phyloP scores from a whole-genome alignment of 2,329 filamentous ascomycete species.

The Penicillium brevicompactum region DNA sequence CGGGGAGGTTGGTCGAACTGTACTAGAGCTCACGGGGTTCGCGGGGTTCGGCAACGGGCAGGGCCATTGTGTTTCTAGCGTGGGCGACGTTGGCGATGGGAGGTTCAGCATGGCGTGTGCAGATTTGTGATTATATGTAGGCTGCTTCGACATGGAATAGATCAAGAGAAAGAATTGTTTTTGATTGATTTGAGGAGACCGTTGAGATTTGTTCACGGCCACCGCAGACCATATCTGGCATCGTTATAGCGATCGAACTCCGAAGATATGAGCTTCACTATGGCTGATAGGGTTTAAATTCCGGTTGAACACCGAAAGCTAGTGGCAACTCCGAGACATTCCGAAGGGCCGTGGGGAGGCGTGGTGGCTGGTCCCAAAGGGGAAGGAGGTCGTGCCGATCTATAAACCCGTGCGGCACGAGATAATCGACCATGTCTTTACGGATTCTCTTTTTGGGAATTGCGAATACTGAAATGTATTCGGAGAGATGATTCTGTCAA shows the following conservation, averaged over 20 bases:
- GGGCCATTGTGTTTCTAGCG: neutral
- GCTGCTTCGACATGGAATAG: neutral
- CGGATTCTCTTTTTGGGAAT: neutral
- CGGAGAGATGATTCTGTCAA: no score
- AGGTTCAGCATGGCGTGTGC: neutral
- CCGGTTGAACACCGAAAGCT: conserved; percentile 1
- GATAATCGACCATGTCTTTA: neutral
- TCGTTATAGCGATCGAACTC: neutral
- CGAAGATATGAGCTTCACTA: neutral
- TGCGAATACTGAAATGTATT: neutral
- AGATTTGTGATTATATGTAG: neutral
- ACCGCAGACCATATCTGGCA: neutral
- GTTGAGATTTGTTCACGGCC: neutral
- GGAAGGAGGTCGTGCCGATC: neutral
- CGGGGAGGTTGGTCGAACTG: neutral
- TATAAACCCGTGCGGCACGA: neutral
- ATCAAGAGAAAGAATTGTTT: neutral
- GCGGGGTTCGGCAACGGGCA: neutral
- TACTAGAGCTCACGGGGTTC: neutral
- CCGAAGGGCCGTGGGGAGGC: neutral
- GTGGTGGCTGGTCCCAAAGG: neutral
- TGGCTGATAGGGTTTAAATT: neutral
- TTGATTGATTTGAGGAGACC: neutral
- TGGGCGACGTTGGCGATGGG: neutral
- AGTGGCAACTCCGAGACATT: neutral